Conservation (phyloP, 2,329 filamentous ascomycete species). For the Sarocladium strictum region DNA sequence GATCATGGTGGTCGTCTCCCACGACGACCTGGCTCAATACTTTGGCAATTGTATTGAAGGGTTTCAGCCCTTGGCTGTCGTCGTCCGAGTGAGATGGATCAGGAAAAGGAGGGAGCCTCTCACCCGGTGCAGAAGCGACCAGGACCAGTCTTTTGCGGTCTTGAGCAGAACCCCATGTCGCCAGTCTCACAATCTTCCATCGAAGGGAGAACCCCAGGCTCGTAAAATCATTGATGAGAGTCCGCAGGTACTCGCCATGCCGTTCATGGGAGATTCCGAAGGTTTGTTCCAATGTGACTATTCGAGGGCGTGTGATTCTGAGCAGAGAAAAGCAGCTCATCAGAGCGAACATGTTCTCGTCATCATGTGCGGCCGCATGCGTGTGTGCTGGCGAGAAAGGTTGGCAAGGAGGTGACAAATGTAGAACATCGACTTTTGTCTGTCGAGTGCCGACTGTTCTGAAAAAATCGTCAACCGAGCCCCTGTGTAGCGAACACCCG, state of each 20-base stretch:
- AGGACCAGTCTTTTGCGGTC: conserved; percentile 47
- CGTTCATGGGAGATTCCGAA: conserved; percentile 54
- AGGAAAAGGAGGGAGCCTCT: conserved; percentile 62
- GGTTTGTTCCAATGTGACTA: conserved; percentile 77
- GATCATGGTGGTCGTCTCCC: conserved; percentile 38
- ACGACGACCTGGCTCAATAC: conserved; percentile 25
- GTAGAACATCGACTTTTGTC: conserved; percentile 59
- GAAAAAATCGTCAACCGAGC: conserved; percentile 45
- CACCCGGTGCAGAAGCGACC: conserved; percentile 60
- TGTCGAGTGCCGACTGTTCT: conserved; percentile 17
- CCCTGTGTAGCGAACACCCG: conserved; percentile 38
- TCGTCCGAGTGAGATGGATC: conserved; percentile 48
- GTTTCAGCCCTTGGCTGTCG: conserved; percentile 27
- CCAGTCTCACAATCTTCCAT: conserved; percentile 56
- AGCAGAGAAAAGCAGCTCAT: conserved; percentile 52
- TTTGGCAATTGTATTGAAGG: conserved; percentile 38
- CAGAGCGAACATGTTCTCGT: conserved; percentile 58
- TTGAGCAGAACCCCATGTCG: conserved; percentile 45
- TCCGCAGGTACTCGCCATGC: conserved; percentile 50
- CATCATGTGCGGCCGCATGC: conserved; percentile 59
- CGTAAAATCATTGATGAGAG: conserved; percentile 59
- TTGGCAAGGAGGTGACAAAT: conserved; percentile 74
- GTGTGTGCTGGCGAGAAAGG: conserved; percentile 70
- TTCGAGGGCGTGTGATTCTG: conserved; percentile 51
- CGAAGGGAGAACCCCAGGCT: conserved; percentile 61